Conservation (phyloP, 2,329 filamentous ascomycete species). For the Xylaria sp. region DNA sequence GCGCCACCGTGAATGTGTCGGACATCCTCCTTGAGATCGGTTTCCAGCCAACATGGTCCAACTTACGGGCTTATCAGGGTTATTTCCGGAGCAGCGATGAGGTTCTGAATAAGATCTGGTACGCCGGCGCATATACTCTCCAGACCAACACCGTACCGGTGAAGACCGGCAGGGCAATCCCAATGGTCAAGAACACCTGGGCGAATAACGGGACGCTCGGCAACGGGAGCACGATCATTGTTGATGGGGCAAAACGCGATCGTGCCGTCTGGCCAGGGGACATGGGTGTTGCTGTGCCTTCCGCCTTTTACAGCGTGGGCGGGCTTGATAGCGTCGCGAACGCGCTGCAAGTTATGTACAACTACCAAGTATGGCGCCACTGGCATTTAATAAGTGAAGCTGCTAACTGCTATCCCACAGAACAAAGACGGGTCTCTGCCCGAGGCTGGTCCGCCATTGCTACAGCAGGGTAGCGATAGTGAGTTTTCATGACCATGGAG, state of each 20-base stretch:
- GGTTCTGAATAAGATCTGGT: constrained; percentile 65
- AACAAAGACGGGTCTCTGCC: constrained; percentile 41
- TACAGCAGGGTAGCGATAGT: constrained; percentile 41
- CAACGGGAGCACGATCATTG: constrained; percentile 47
- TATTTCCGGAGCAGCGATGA: constrained; percentile 42
- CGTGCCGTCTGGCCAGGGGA: constrained; percentile 67
- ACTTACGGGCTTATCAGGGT: constrained; percentile 20
- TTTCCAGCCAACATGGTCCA: constrained; percentile 24
- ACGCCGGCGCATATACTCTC: constrained; percentile 63
- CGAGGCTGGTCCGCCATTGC: constrained; percentile 44
- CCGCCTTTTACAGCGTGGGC: constrained; percentile 60
- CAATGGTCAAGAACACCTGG: constrained; percentile 45
- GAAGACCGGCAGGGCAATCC: constrained; percentile 43
- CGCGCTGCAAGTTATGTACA: constrained; percentile 54
- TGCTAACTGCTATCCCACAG: constrained; percentile 26
- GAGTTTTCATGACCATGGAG: neutral
- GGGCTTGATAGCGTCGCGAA: constrained; percentile 56
- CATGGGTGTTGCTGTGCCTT: constrained; percentile 63
- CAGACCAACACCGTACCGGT: constrained; percentile 50
- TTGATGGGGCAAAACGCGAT: constrained; percentile 64
- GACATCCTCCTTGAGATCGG: constrained; percentile 36
- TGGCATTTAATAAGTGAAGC: neutral
- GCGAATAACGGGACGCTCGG: constrained; percentile 46
- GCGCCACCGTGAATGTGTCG: constrained; percentile 47
- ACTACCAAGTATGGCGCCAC: constrained; percentile 43